Evolutionary conservation across 164 flowering plant genomes (phyloP).

Genomic region (Echeveria elegans): DNA sequence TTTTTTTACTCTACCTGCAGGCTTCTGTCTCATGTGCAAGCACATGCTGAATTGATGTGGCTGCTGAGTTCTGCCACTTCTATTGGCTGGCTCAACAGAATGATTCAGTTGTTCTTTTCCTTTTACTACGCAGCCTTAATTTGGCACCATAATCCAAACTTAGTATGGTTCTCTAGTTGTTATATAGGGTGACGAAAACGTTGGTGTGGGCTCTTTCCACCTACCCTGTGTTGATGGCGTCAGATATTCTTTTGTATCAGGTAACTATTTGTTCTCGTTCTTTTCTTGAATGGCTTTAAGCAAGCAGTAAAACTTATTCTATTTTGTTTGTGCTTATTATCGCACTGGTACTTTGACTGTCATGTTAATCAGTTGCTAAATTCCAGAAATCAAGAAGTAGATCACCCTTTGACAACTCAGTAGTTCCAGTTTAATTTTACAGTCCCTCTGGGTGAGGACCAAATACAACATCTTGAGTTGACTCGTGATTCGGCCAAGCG

Average conservation of each 20-base stretch:
- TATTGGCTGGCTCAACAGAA: slow-evolving; percentile 86
- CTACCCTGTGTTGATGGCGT: slow-evolving; percentile 94
- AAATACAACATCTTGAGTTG: slow-evolving; percentile 90
- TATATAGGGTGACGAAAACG: slow-evolving; percentile 88
- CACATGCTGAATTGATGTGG: slow-evolving; percentile 96
- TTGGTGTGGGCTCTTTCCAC: slow-evolving; percentile 80
- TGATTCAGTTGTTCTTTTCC: slow-evolving; percentile 54
- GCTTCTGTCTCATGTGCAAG: slow-evolving; percentile 96
- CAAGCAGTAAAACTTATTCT: neutral
- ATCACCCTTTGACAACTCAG: slow-evolving; percentile 21
- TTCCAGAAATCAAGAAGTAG: neutral
- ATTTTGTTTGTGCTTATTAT: neutral
- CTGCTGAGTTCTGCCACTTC: slow-evolving; percentile 78
- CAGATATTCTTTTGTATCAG: slow-evolving; percentile 94
- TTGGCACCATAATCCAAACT: neutral
- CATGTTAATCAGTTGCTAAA: neutral
- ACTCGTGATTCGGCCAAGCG: slow-evolving; percentile 90
- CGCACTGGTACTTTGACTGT: neutral
- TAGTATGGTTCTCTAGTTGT: slow-evolving; percentile 11
- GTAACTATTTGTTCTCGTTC: slow-evolving; percentile 21
- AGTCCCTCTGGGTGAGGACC: slow-evolving; percentile 97
- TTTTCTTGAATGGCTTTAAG: neutral
- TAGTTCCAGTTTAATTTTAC: slow-evolving; percentile 36
- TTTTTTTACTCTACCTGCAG: slow-evolving; percentile 27
- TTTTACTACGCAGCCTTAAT: neutral